Base-by-base conservation (phyloP, 208 protist species). In the Leishmania major region DNA sequence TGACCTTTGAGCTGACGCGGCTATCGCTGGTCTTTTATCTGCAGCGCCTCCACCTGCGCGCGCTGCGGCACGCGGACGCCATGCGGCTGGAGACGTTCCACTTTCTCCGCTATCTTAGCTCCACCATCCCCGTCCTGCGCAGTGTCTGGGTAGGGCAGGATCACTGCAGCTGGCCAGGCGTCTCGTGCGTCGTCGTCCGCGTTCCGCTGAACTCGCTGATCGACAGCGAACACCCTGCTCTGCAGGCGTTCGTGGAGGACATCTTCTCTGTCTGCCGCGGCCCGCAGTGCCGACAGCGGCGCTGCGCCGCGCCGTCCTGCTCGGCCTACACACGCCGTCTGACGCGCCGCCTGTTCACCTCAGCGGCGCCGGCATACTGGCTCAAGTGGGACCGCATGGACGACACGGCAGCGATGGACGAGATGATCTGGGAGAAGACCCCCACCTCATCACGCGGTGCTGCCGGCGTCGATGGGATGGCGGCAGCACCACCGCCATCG, bases 51-150 rank as follows among this genome's bases (percentile, higher is more conserved):
- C 82, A 87, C 40, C 75, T 87, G 69, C 90, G 90, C 53, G 90
- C 90, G 28, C 19, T 89, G 67, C 86, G 90, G 19, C 90, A 94
- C 77, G 80, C 88, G 25, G 90, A 94, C 71, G 85, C 89, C 45
- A 94, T 94, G 90, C 84, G 87, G 59, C 77, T 94, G 43, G 88
- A 94, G 70, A 91, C 90, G 35, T 71, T 94, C 7, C 90, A 94
- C 71, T 91, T 90, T 59, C 79, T 94, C 45, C 84, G 85, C 22
- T 67, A 87, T 53, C 70, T 94, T 35, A 77, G 81, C 47, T 75
- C 73, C 11, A 53, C 86, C 8, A 83, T 94, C 28, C 88, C 90
- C 17, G 76, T 69, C 64, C 84, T 94, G 67, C 80, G 78, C 11
- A 75, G 70, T 13, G 71, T 90, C 11, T 94, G 90, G 90, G 76